A percentile compares a stretch with the other conserved stretches of the same genome.
These are phyloP conservation scores for Pyricularia sp. DNA, from an alignment of 2,329 filamentous ascomycete genomes.

Conservation along the genomic window DNA sequence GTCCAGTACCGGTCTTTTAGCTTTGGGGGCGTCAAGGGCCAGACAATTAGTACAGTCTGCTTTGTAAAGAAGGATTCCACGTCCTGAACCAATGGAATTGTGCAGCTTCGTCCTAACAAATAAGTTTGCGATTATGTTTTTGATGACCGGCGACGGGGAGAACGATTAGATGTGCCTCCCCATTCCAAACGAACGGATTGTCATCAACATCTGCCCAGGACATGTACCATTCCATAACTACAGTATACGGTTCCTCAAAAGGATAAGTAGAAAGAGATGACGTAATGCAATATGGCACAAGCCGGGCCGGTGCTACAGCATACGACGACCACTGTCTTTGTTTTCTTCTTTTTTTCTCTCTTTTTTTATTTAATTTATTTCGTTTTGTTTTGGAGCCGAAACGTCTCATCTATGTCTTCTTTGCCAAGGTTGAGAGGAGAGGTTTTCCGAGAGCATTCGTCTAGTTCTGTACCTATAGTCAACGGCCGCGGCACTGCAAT, in stretches of 20 bases:
- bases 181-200: background rate
- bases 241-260: too few species aligned
- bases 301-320: background rate
- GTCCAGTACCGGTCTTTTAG: conserved; percentile 77
- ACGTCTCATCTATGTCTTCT: background rate
- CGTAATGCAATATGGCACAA: background rate
- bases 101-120: too few species aligned
- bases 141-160: background rate
- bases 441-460: background rate
- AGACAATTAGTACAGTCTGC: conserved; percentile 78
- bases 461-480: background rate
- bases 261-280: background rate
- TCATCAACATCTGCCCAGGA: background rate
- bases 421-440: background rate
- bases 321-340: background rate
- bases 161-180: background rate
- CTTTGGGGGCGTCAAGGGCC: conserved; percentile 79
- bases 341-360: too few species aligned
- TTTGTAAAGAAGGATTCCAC: conserved; percentile 38
- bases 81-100: background rate
- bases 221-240: background rate
- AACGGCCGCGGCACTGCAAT: background rate
- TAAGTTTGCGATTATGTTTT: background rate
- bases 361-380: background rate
- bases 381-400: background rate